Percentiles rank a stretch among this genome's conserved stretches.
These are phyloP conservation scores for Solanum phureja DNA, from an alignment of 257 asterid genomes.

Conservation along the genomic window DNA sequence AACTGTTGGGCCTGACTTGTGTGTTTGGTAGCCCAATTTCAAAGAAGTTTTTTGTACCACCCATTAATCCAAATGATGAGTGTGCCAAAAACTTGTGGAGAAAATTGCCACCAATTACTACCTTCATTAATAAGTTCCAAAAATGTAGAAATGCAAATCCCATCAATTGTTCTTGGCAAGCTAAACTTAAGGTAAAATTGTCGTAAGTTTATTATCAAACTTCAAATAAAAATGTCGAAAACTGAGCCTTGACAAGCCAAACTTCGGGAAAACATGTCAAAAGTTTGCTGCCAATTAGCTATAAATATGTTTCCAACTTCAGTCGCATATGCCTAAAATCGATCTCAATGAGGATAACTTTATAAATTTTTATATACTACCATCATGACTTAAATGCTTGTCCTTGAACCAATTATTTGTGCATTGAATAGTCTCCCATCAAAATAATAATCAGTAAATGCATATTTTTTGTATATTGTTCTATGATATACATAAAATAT, in stretches of 20 bases:
- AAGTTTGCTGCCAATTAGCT: not conserved
- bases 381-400: not conserved
- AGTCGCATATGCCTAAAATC: not conserved
- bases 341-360: not conserved
- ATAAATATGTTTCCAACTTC: not conserved
- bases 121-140: not conserved
- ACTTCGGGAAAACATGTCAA: not conserved
- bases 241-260: not conserved
- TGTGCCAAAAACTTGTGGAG: not conserved
- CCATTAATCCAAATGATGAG: not conserved
- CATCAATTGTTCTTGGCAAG: not conserved
- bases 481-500: not conserved
- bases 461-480: too few species aligned
- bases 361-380: not conserved
- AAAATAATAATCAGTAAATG: not conserved
- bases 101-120: not conserved
- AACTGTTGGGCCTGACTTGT: not conserved
- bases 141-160: not conserved
- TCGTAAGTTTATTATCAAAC: not conserved
- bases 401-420: not conserved
- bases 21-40: not conserved
- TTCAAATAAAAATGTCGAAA: too few species aligned
- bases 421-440: too few species aligned
- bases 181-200: not conserved
- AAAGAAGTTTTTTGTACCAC: not conserved